Percentiles rank a stretch among this genome's conserved stretches.
Conservation (phyloP, 2,329 filamentous ascomycete species). For the Lithohypha guttulata region DNA sequence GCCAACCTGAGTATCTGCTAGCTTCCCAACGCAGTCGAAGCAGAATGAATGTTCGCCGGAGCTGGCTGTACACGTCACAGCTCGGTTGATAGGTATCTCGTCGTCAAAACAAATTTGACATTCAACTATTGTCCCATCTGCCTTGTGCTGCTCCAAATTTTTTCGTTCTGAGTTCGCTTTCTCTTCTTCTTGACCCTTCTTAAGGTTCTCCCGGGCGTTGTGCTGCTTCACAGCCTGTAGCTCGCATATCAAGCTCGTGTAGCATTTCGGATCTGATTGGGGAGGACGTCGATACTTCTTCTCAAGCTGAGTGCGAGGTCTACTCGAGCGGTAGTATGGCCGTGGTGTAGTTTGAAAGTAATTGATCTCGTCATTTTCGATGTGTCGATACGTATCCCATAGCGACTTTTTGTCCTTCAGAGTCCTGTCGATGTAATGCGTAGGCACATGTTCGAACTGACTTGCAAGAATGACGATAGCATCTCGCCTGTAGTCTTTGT, state of each 20-base stretch:
- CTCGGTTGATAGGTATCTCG: slow-evolving; percentile 49
- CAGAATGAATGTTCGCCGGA: slow-evolving; percentile 55
- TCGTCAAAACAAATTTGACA: slow-evolving; percentile 66
- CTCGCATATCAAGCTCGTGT: slow-evolving; percentile 21
- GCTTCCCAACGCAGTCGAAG: slow-evolving; percentile 50
- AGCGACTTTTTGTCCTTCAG: slow-evolving; percentile 20
- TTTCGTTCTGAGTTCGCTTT: slow-evolving; percentile 24
- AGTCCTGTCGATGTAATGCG: slow-evolving; percentile 16
- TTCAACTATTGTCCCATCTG: slow-evolving; percentile 48
- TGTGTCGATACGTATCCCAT: slow-evolving; percentile 23
- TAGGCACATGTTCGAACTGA: slow-evolving; percentile 19
- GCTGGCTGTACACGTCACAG: slow-evolving; percentile 49
- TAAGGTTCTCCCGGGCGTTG: slow-evolving; percentile 15
- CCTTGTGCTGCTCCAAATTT: slow-evolving; percentile 31
- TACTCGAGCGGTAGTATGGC: slow-evolving; percentile 20
- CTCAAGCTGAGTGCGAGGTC: slow-evolving; percentile 15
- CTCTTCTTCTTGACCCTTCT: slow-evolving; percentile 15
- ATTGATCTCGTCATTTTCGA: slow-evolving; percentile 21
- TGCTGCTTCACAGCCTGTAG: slow-evolving; percentile 24
- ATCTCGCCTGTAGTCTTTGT: slow-evolving; percentile 17
- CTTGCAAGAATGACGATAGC: slow-evolving; percentile 22
- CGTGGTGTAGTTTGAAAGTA: slow-evolving; percentile 6
- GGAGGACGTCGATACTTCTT: slow-evolving; percentile 14
- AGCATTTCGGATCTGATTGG: slow-evolving; percentile 12
- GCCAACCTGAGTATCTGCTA: slow-evolving; percentile 59